Conservation (phyloP, 176 grass and related monocot genomes). For the Typha latifolia region DNA sequence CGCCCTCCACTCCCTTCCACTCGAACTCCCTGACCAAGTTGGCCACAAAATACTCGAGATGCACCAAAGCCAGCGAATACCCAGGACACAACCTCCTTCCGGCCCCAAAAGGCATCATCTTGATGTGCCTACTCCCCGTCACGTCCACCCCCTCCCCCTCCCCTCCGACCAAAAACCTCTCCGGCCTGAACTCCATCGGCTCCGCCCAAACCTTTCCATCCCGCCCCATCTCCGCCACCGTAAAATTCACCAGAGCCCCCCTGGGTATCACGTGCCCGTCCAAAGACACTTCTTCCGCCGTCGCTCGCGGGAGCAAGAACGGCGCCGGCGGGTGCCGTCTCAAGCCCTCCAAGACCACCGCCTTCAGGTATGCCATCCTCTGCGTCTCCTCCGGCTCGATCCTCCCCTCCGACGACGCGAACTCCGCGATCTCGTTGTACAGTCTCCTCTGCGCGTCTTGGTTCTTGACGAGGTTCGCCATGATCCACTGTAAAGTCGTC, state of each 20-base stretch:
- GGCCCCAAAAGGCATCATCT: conserved; percentile 76
- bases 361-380: conserved; percentile 49
- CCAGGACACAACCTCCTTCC: conserved; percentile 54
- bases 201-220: conserved; percentile 37
- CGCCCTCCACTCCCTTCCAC: conserved; percentile 38
- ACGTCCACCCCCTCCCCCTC: conserved; percentile 45
- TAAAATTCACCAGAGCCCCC: conserved; percentile 48
- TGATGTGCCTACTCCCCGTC: conserved; percentile 51
- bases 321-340: conserved; percentile 48
- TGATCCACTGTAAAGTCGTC: conserved; percentile 65
- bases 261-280: conserved; percentile 46
- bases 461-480: conserved; percentile 67
- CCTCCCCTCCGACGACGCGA: no score
- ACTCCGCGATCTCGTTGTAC: conserved; percentile 15
- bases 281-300: conserved; percentile 31
- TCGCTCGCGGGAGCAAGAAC: conserved; percentile 45
- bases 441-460: conserved; percentile 36
- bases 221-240: conserved; percentile 44
- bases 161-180: conserved; percentile 45
- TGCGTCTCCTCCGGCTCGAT: conserved; percentile 33
- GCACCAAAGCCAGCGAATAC: conserved; percentile 41
- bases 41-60: conserved; percentile 59
- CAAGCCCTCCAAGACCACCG: conserved; percentile 50
- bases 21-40: conserved; percentile 58
- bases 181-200: no score